Base-by-base conservation (phyloP, 441 rosid genomes). In the Brassica hybrid region DNA sequence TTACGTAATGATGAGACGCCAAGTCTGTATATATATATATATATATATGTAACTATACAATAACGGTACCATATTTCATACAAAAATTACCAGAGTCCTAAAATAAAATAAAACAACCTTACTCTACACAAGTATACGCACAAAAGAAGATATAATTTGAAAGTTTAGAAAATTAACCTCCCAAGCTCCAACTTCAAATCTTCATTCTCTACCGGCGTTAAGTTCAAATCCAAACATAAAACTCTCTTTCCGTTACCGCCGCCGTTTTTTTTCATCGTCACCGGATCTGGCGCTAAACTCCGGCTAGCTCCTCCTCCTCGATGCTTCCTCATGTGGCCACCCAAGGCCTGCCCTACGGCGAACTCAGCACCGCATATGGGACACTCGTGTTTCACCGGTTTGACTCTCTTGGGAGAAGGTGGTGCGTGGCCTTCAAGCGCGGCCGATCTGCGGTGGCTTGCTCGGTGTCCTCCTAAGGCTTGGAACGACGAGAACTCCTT, bases 401-500 rank as follows among this genome's bases (percentile, higher is more conserved):
- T 88, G n/a, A 36, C 58, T 9, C 83, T 81, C 14, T 78, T 38
- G 2, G 61, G 80, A 58, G 80, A 34, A 11, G 77, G 50, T 19
- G 72, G 77, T 3, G 76, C 79, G 32, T 83, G 81, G 1, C 75
- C 82, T 3, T 70, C 85, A 65, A 81, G 50, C 61, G 76, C 56
- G 13, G 76, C 82, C 6, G 85, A 82, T 82, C 84, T 84, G 79
- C 86, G 83, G 85, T 90, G 94, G 72, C 94, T 90, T 0, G 94
- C 90, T 18, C 91, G 79, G 82, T 90, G 92, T 0, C 92, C 94
- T 0, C 94, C 94, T 7, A 90, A 80, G 13, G 94, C 94, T 79
- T 90, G 94, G 27, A 90, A 90, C 19, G 94, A 86, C 16, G 87
- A 54, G 69, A 90, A 90, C 69, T 79, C 84, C 36, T 80, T 85